Conservation (phyloP, 495 filamentous ascomycete species). For the Podospora pseudocomata region DNA sequence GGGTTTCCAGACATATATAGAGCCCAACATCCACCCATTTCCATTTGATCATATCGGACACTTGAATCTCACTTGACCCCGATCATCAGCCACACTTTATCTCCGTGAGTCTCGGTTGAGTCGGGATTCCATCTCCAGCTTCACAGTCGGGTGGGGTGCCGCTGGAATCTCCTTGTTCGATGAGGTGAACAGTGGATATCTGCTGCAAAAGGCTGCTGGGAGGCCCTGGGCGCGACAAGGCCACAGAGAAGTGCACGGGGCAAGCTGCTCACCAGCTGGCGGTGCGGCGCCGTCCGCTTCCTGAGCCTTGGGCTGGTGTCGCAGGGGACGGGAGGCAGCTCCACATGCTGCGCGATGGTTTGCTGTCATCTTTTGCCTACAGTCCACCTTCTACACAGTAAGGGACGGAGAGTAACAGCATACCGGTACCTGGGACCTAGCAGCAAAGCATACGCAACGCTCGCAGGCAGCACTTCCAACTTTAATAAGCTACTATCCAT, state of each 20-base stretch:
- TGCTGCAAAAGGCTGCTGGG: background rate
- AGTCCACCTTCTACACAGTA: background rate
- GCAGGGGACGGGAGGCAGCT: conserved; percentile 4
- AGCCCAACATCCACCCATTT: background rate
- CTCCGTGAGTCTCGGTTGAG: background rate
- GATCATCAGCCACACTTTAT: background rate
- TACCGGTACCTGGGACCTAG: background rate
- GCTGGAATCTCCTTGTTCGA: background rate
- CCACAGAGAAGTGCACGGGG: background rate
- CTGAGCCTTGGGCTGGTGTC: background rate
- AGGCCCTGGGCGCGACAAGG: background rate
- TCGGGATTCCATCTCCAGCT: background rate
- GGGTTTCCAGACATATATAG: no score
- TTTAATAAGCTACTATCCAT: background rate
- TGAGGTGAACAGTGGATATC: background rate
- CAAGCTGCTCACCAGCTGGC: conserved; percentile 12
- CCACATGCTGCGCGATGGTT: conserved; percentile 12
- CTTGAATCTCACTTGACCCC: background rate
- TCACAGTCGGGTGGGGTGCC: background rate
- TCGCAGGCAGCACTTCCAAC: background rate
- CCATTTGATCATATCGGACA: background rate
- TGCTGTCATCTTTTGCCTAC: conserved; percentile 20
- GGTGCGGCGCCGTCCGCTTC: conserved; percentile 15
- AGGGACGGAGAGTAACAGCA: background rate
- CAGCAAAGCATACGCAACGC: background rate